A percentile compares a stretch with the other conserved stretches of the same genome.
These are phyloP conservation scores for Rhynchospora pubera DNA, from an alignment of 176 grass and related monocot species.

Conservation along the genomic window DNA sequence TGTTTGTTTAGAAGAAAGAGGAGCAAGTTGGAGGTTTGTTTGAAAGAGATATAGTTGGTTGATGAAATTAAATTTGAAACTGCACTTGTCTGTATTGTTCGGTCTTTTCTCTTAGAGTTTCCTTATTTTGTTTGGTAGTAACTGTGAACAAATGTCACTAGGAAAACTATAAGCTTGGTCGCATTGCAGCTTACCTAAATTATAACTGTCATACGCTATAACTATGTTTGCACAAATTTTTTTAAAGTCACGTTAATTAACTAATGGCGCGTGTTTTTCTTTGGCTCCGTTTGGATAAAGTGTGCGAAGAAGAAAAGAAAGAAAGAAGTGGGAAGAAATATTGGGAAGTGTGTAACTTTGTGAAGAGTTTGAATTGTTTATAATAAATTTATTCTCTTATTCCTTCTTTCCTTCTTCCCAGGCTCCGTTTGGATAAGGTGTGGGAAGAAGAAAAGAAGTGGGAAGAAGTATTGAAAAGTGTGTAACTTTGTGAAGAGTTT, in stretches of 20 bases:
- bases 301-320: no score
- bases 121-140: not conserved
- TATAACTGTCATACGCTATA: not conserved
- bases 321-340: no score
- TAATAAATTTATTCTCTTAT: no score
- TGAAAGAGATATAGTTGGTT: not conserved
- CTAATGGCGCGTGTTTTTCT: not conserved
- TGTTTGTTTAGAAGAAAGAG: not conserved
- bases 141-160: constrained; percentile 3
- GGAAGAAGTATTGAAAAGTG: no score
- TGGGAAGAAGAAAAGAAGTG: no score
- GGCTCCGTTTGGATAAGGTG: no score
- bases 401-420: no score
- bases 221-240: not conserved
- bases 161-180: not conserved
- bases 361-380: no score
- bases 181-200: constrained; percentile 11
- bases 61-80: not conserved
- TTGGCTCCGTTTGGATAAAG: no score
- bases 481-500: no score
- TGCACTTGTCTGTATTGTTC: not conserved
- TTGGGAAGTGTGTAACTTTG: no score
- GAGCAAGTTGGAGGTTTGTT: not conserved
- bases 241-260: not conserved
- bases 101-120: not conserved